These are phyloP conservation scores for Barnettozyma siamensis DNA, from an alignment of 805 yeast genomes.

Conservation along the genomic window DNA sequence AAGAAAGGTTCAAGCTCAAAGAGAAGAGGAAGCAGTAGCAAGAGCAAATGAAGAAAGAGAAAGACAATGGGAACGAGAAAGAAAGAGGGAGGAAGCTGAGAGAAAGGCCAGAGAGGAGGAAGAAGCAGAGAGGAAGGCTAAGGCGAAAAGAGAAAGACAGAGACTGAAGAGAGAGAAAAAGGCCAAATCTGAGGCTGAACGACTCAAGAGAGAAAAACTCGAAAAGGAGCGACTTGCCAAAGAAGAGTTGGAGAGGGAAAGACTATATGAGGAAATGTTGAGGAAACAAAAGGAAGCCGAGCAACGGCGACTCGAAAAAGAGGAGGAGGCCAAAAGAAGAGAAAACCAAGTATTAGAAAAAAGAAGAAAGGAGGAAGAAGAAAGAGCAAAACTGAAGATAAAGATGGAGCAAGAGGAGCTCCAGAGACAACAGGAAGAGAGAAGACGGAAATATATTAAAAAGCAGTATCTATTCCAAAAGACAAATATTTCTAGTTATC, in stretches of 20 bases:
- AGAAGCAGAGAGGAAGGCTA: slow-evolving; percentile 1
- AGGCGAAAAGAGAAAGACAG: slow-evolving; percentile 4
- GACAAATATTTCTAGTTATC: no score
- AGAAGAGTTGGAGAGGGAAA: background rate
- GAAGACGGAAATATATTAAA: slow-evolving; percentile 3
- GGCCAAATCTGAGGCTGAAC: background rate
- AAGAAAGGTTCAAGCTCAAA: background rate
- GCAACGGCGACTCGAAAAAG: no score
- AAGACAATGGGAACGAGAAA: no score
- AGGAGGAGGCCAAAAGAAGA: slow-evolving; percentile 12
- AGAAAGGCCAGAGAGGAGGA: background rate
- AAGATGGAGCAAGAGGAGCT: slow-evolving; percentile 16
- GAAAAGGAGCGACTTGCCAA: no score
- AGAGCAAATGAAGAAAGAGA: no score
- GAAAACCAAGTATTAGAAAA: slow-evolving; percentile 18
- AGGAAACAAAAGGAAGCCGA: no score
- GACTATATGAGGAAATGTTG: no score
- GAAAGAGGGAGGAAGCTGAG: slow-evolving; percentile 3
- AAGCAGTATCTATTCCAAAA: no score
- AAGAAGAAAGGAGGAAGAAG: slow-evolving; percentile 3
- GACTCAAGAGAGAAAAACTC: background rate
- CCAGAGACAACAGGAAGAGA: slow-evolving; percentile 15
- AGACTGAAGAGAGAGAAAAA: slow-evolving; percentile 5
- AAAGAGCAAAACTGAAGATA: slow-evolving; percentile 3
- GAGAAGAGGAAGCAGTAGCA: background rate